These are phyloP conservation scores for Boechera divaricarpa DNA, from an alignment of 345 rosid genomes.

Conservation along the genomic window DNA sequence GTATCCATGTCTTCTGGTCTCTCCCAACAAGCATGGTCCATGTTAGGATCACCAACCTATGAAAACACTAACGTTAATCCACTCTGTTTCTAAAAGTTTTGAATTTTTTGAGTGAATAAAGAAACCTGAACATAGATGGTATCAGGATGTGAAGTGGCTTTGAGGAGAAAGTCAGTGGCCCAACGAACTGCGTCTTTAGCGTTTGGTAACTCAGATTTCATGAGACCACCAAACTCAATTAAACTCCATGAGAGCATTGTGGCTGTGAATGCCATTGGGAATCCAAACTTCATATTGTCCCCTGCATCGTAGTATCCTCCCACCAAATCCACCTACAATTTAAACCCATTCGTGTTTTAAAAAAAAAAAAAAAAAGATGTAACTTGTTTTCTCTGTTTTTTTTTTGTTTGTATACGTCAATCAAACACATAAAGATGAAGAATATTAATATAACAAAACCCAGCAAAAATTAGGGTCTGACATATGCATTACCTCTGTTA, in stretches of 20 bases:
- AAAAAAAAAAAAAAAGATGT: neutral
- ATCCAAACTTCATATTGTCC: slow-evolving; percentile 85
- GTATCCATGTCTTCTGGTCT: slow-evolving; percentile 99
- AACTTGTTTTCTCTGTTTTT: neutral
- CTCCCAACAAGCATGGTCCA: slow-evolving; percentile 72
- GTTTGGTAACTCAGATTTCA: slow-evolving; percentile 53
- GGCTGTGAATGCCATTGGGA: slow-evolving; percentile 89
- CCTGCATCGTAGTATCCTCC: slow-evolving; percentile 98
- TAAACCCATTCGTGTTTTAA: slow-evolving; percentile 1
- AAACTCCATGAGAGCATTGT: slow-evolving; percentile 85
- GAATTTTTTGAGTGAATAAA: neutral
- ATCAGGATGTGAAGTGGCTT: slow-evolving; percentile 70
- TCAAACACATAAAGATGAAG: neutral
- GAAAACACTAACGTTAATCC: neutral
- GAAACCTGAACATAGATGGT: slow-evolving; percentile 55
- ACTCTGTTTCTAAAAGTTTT: neutral
- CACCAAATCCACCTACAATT: slow-evolving; percentile 66
- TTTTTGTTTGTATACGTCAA: neutral
- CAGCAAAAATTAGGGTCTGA: neutral
- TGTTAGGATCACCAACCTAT: slow-evolving; percentile 44
- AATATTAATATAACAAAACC: too few relatives aligned
- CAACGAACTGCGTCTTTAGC: slow-evolving; percentile 69
- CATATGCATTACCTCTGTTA: neutral
- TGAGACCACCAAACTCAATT: slow-evolving; percentile 60
- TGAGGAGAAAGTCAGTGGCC: slow-evolving; percentile 80